Conservation (phyloP, 768 basidiomycete genomes). For the Hericium rajendrae region DNA sequence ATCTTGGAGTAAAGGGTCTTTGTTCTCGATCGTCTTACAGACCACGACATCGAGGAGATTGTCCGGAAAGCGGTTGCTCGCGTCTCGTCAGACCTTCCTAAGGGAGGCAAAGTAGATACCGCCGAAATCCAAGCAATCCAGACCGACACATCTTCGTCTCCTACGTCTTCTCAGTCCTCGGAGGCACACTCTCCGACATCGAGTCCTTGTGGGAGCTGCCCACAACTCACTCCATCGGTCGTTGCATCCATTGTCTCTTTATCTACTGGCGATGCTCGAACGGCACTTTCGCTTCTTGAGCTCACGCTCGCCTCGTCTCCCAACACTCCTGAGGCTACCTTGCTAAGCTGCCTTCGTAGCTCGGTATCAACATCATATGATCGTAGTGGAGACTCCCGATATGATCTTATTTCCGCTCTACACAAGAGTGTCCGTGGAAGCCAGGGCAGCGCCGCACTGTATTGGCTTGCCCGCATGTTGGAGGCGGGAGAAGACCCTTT, state of each 20-base stretch:
- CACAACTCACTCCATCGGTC: slow-evolving; percentile 38
- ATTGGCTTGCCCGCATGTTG: slow-evolving; percentile 84
- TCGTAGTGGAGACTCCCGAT: slow-evolving; percentile 63
- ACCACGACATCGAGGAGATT: slow-evolving; percentile 49
- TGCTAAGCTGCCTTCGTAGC: slow-evolving; percentile 49
- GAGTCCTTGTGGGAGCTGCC: slow-evolving; percentile 13
- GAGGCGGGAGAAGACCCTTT: slow-evolving; percentile 73
- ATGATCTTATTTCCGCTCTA: slow-evolving; percentile 77
- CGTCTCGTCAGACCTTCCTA: background rate
- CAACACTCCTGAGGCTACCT: slow-evolving; percentile 31
- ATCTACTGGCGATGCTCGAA: slow-evolving; percentile 63
- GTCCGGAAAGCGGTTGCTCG: slow-evolving; percentile 42
- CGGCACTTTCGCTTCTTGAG: slow-evolving; percentile 70
- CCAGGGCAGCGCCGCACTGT: slow-evolving; percentile 70
- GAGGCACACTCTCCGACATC: background rate
- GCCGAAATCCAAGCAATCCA: background rate
- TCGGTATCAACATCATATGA: slow-evolving; percentile 65
- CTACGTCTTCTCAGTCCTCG: slow-evolving; percentile 1
- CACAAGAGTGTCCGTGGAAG: slow-evolving; percentile 79
- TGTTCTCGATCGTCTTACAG: slow-evolving; percentile 56
- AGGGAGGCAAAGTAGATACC: background rate
- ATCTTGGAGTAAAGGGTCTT: slow-evolving; percentile 48
- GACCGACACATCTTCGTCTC: background rate
- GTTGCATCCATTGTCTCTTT: slow-evolving; percentile 41
- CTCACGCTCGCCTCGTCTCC: slow-evolving; percentile 42